These are phyloP conservation scores for Populus hybrid DNA, from an alignment of 441 rosid species.

Conservation along the genomic window DNA sequence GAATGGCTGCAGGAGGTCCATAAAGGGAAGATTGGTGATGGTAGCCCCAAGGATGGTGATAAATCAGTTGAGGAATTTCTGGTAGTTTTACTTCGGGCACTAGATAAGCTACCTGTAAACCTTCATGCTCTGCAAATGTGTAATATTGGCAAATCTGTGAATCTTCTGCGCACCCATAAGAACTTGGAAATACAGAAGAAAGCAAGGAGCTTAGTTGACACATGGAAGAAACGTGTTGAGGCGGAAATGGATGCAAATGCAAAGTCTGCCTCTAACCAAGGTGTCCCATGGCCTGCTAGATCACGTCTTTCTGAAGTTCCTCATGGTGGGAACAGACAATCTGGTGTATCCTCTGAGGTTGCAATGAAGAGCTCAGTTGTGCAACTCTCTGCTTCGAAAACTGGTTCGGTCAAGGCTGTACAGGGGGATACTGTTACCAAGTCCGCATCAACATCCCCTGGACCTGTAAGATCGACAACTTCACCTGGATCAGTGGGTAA, in stretches of 20 bases:
- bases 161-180: conserved; percentile 78
- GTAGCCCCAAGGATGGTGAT: conserved; percentile 63
- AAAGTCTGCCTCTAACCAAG: conserved; percentile 66
- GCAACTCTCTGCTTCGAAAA: conserved; percentile 59
- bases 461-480: conserved; percentile 50
- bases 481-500: conserved; percentile 39
- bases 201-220: conserved; percentile 90
- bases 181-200: conserved; percentile 87
- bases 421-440: conserved; percentile 49
- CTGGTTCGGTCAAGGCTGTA: conserved; percentile 47
- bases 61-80: conserved; percentile 80
- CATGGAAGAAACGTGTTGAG: conserved; percentile 97
- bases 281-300: conserved; percentile 64
- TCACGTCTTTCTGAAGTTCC: conserved; percentile 54
- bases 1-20: conserved; percentile 99
- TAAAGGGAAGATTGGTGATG: conserved; percentile 82
- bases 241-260: conserved; percentile 91
- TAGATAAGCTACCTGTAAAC: conserved; percentile 90
- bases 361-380: conserved; percentile 54
- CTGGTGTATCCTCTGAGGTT: conserved; percentile 61
- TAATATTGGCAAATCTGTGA: conserved; percentile 95
- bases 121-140: conserved; percentile 90
- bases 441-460: conserved; percentile 48
- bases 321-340: conserved; percentile 56
- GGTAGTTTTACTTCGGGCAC: conserved; percentile 72